Evolutionary conservation across 352 stramenopile genomes (phyloP).

Genomic region (Pythium chondricola): DNA sequence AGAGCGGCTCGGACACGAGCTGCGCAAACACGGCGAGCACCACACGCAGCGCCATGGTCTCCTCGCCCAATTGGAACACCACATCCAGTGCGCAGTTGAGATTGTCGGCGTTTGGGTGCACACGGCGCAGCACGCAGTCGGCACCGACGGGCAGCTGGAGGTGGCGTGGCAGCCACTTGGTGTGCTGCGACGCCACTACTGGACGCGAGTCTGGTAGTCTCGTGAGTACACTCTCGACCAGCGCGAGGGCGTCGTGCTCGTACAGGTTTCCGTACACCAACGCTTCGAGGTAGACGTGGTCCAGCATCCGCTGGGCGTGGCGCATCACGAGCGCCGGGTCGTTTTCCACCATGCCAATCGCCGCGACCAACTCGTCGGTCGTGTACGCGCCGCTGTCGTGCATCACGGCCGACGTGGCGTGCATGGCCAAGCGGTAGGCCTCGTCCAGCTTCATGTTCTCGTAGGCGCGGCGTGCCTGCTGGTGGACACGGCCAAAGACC

Average conservation of each 20-base stretch:
- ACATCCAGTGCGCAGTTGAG: slow-evolving; percentile 46
- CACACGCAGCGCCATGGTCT: slow-evolving; percentile 34
- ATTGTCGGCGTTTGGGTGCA: slow-evolving; percentile 45
- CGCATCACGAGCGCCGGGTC: slow-evolving; percentile 1
- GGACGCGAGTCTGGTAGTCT: slow-evolving; percentile 10
- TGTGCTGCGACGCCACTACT: slow-evolving; percentile 21
- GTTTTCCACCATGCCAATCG: slow-evolving; percentile 23
- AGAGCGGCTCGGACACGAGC: slow-evolving; percentile 52
- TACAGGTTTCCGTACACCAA: slow-evolving; percentile 54
- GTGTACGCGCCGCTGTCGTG: slow-evolving; percentile 29
- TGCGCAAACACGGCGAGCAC: slow-evolving; percentile 48
- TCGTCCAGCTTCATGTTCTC: slow-evolving; percentile 50
- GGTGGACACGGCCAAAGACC: slow-evolving; percentile 37
- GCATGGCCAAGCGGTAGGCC: slow-evolving; percentile 33
- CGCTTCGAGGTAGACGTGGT: slow-evolving; percentile 32
- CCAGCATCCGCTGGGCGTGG: slow-evolving; percentile 30
- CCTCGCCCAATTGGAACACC: slow-evolving; percentile 42
- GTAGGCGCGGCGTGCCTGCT: slow-evolving; percentile 31
- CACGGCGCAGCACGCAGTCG: slow-evolving; percentile 25
- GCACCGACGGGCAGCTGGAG: slow-evolving; percentile 20
- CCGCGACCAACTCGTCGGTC: slow-evolving; percentile 29
- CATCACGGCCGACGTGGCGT: slow-evolving; percentile 27
- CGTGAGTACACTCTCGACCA: slow-evolving; percentile 24
- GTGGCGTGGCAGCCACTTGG: slow-evolving; percentile 23
- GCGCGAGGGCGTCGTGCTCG: slow-evolving; percentile 16